A percentile compares a stretch with the other conserved stretches of the same genome.
Evolutionary conservation across 805 yeast genomes (phyloP).

Genomic region (Candida boleticola): DNA sequence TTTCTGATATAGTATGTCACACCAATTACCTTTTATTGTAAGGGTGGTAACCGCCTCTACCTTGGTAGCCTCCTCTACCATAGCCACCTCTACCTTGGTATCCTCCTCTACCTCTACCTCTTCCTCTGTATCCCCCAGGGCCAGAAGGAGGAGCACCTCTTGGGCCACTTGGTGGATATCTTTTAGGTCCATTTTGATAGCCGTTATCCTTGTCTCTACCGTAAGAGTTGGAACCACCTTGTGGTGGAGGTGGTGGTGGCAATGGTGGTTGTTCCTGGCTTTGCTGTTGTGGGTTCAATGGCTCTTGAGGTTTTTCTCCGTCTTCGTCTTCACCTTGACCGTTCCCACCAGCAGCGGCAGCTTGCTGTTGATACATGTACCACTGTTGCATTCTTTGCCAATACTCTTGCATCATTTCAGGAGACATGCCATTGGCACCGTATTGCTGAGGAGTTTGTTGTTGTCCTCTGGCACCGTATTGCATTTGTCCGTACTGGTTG

Average conservation of each 20-base stretch:
- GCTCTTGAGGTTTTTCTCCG: conserved; percentile 33
- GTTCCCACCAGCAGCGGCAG: conserved; percentile 22
- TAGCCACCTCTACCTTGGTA: conserved; percentile 24
- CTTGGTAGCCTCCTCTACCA: conserved; percentile 17
- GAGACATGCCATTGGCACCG: conserved; percentile 29
- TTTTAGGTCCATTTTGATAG: conserved; percentile 14
- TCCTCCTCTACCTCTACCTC: conserved; percentile 31
- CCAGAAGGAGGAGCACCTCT: conserved; percentile 42
- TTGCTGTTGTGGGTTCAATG: conserved; percentile 45
- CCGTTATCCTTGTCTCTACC: conserved; percentile 1
- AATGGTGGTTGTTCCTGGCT: conserved; percentile 23
- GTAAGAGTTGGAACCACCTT: conserved; percentile 15
- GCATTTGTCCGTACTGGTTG: conserved; percentile 27
- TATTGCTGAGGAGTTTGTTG: conserved; percentile 16
- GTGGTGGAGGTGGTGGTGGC: conserved; percentile 17
- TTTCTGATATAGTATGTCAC: no score
- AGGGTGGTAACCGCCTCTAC: conserved; percentile 42
- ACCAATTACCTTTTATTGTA: conserved; percentile 26
- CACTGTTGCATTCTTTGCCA: conserved; percentile 65
- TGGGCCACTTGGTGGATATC: conserved; percentile 52
- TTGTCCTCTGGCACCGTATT: conserved; percentile 18
- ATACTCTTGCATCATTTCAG: conserved; percentile 64
- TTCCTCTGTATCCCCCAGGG: conserved; percentile 16
- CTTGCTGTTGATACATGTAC: conserved; percentile 60
- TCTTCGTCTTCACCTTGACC: conserved; percentile 21